phyloP scores from a whole-genome alignment of 2,329 filamentous ascomycete species.

The Penicillium sp. region DNA sequence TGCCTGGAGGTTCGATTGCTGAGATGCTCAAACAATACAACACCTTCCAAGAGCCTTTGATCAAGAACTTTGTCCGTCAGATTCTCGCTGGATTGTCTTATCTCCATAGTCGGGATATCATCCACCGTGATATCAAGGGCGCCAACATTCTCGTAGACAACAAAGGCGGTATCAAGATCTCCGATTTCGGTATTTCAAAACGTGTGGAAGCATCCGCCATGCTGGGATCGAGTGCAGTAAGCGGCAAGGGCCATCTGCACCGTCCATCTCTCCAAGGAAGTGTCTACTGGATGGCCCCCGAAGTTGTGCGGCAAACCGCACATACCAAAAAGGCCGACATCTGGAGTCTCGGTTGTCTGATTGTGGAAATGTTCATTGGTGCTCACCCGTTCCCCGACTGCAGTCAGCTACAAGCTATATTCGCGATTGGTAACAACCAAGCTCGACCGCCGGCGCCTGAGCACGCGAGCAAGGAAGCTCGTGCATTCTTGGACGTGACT shows the following conservation, averaged over 20 bases:
- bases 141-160: constrained; percentile 99
- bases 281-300: constrained; percentile 99
- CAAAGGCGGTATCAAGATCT: constrained; percentile 98
- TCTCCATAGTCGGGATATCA: constrained; percentile 90
- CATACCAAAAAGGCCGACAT: constrained; percentile 99
- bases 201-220: constrained; percentile 90
- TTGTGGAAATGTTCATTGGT: constrained; percentile 99
- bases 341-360: constrained; percentile 93
- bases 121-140: constrained; percentile 98
- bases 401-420: constrained; percentile 95
- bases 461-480: constrained; percentile 76
- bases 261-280: constrained; percentile 84
- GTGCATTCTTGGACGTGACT: constrained; percentile 77
- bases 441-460: constrained; percentile 86
- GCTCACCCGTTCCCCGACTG: constrained; percentile 95
- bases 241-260: constrained; percentile 43
- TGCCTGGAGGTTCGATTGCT: constrained; percentile 93
- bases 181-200: constrained; percentile 98
- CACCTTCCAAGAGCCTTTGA: constrained; percentile 84
- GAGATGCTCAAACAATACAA: constrained; percentile 99
- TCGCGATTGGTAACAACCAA: constrained; percentile 90
- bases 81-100: constrained; percentile 91
- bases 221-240: constrained; percentile 46
- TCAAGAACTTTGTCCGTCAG: constrained; percentile 94
- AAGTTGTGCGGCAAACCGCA: constrained; percentile 95